Conservation (phyloP, 1,139 yeast species). For the Scheffersomyces quercinus region DNA sequence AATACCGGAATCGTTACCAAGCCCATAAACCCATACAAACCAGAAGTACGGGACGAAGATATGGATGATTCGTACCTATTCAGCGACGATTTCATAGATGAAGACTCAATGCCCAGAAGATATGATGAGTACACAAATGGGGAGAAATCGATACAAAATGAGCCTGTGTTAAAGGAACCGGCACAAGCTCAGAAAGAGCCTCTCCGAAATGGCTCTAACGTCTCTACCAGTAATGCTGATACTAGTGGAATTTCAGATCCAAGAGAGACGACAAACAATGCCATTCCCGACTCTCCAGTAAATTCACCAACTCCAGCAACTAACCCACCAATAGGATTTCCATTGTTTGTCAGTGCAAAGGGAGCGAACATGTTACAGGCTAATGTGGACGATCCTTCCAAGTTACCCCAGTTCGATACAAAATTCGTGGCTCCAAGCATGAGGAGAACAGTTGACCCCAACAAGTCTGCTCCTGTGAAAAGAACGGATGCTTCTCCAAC, state of each 20-base stretch:
- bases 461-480: slow-evolving; percentile 58
- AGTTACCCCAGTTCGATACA: slow-evolving; percentile 47
- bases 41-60: slow-evolving; percentile 32
- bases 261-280: slow-evolving; percentile 1
- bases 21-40: slow-evolving; percentile 11
- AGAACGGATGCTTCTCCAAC: slow-evolving; percentile 26
- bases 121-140: slow-evolving; percentile 19
- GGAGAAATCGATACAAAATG: neutral
- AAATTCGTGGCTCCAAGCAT: slow-evolving; percentile 52
- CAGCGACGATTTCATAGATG: slow-evolving; percentile 54
- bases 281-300: slow-evolving; percentile 5
- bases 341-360: slow-evolving; percentile 56
- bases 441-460: slow-evolving; percentile 57
- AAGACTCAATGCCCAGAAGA: slow-evolving; percentile 4
- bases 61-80: slow-evolving; percentile 67
- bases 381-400: slow-evolving; percentile 37
- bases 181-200: too few relatives aligned
- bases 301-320: slow-evolving; percentile 3
- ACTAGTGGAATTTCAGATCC: neutral
- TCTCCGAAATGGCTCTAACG: too few relatives aligned
- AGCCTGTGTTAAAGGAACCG: too few relatives aligned
- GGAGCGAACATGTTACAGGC: slow-evolving; percentile 54
- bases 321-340: slow-evolving; percentile 3
- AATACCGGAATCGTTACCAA: slow-evolving; percentile 12
- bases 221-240: neutral